Percentiles rank a stretch among this genome's conserved stretches.
Conservation (phyloP, 352 stramenopile genomes). For the Globisporangium canariense region DNA sequence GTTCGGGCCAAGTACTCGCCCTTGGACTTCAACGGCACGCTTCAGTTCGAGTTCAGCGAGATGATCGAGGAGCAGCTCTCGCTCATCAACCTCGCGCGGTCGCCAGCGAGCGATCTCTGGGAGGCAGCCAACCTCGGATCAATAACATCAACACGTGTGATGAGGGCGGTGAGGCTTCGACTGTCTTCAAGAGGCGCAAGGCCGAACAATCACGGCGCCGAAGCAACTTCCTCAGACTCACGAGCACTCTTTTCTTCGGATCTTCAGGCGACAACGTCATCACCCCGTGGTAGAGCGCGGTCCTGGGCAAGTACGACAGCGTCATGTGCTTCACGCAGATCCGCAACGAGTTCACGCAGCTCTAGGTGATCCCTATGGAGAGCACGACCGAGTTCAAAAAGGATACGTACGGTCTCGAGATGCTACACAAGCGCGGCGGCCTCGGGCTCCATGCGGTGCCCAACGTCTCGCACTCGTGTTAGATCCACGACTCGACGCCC, state of each 20-base stretch:
- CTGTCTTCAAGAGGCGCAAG: slow-evolving; percentile 1
- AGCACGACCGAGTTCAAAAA: slow-evolving; percentile 25
- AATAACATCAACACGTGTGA: slow-evolving; percentile 30
- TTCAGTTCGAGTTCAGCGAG: slow-evolving; percentile 34
- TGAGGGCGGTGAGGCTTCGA: not conserved
- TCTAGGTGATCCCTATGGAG: slow-evolving; percentile 25
- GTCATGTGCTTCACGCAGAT: slow-evolving; percentile 18
- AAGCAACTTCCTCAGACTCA: slow-evolving; percentile 40
- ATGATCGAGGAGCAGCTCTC: slow-evolving; percentile 32
- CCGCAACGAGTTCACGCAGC: not conserved
- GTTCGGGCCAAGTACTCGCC: slow-evolving; percentile 15
- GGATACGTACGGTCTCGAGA: slow-evolving; percentile 32
- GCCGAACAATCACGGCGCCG: slow-evolving; percentile 22
- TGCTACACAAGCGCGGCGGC: slow-evolving; percentile 23
- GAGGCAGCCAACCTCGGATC: slow-evolving; percentile 27
- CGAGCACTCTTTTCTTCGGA: slow-evolving; percentile 35
- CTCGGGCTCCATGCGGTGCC: slow-evolving; percentile 21
- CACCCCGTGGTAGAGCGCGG: too few species aligned
- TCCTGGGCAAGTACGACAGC: too few species aligned
- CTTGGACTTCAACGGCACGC: slow-evolving; percentile 21
- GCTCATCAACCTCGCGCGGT: slow-evolving; percentile 37
- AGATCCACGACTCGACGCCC: slow-evolving; percentile 17
- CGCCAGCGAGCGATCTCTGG: slow-evolving; percentile 25
- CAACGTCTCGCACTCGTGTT: slow-evolving; percentile 28
- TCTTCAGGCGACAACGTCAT: slow-evolving; percentile 21